Conservation (phyloP, 2,329 filamentous ascomycete genomes). For the Penicillium rolfsii region DNA sequence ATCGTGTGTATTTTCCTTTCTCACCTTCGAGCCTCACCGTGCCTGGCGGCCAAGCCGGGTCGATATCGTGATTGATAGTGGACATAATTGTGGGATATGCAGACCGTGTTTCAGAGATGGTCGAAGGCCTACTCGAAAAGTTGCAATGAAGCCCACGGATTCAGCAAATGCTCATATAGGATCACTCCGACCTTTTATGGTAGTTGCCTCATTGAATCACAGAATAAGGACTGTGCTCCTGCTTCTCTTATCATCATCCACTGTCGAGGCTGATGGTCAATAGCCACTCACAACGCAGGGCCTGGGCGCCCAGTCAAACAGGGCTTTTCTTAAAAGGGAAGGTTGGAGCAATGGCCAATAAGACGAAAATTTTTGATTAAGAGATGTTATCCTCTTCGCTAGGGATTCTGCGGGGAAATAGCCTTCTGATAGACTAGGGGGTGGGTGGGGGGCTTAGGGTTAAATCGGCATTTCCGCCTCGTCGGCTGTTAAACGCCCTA, state of each 20-base stretch:
- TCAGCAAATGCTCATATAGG: neutral
- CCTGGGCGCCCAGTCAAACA: neutral
- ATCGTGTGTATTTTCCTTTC: neutral
- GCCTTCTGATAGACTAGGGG: neutral
- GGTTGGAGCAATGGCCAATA: conserved; percentile 27
- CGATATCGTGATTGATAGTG: conserved; percentile 11
- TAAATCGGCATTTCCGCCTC: conserved; percentile 1
- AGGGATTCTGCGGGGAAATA: conserved; percentile 18
- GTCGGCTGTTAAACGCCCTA: neutral
- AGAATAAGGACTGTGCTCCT: neutral
- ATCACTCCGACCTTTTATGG: neutral
- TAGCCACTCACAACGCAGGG: conserved; percentile 1
- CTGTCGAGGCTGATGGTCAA: neutral
- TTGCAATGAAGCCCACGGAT: neutral
- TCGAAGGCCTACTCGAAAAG: neutral
- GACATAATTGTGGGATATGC: conserved; percentile 6
- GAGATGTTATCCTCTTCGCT: conserved; percentile 14
- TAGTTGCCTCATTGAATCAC: neutral
- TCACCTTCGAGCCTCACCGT: conserved; percentile 25
- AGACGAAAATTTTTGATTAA: neutral
- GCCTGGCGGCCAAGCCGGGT: conserved; percentile 27
- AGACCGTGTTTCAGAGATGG: neutral
- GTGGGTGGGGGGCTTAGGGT: conserved; percentile 5
- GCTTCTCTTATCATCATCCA: neutral
- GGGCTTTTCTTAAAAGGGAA: conserved; percentile 22